Conservation (phyloP, 2,329 filamentous ascomycete species). For the Tolypocladium inflatum region DNA sequence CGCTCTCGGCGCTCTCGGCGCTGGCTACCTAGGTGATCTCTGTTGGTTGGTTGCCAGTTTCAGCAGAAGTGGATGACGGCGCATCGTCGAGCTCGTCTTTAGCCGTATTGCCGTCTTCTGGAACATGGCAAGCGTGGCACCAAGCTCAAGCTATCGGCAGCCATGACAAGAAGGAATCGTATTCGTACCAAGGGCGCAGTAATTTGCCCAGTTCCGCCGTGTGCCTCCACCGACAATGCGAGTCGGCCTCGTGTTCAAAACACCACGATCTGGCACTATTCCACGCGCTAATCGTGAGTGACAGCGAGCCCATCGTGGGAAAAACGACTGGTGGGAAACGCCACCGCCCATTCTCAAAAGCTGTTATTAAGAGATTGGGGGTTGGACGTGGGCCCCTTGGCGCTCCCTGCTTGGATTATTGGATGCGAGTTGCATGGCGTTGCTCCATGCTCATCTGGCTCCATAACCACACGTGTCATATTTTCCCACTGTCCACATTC, state of each 20-base stretch:
- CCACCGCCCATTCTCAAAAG: not conserved
- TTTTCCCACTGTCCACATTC: not conserved
- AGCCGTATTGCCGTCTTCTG: not conserved
- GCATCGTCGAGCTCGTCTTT: not conserved
- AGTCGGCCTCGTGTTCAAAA: not conserved
- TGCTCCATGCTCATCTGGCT: not conserved
- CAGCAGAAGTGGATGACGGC: not conserved
- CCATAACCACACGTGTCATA: not conserved
- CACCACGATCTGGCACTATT: not conserved
- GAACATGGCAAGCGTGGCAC: not conserved
- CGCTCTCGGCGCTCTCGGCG: not conserved
- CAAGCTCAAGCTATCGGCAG: not conserved
- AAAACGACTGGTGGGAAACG: not conserved
- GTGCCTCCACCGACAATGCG: not conserved
- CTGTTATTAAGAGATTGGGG: not conserved
- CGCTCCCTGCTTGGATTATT: not conserved
- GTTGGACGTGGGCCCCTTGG: not conserved
- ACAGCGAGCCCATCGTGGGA: not conserved
- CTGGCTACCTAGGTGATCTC: not conserved
- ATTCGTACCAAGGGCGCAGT: not conserved
- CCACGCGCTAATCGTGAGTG: not conserved
- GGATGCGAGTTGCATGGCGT: not conserved
- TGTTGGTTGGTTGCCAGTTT: not conserved
- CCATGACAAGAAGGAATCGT: not conserved
- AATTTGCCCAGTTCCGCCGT: not conserved